These are phyloP conservation scores for Chlamydomonas eustigma DNA, from an alignment of 139 green algal species.

Conservation along the genomic window DNA sequence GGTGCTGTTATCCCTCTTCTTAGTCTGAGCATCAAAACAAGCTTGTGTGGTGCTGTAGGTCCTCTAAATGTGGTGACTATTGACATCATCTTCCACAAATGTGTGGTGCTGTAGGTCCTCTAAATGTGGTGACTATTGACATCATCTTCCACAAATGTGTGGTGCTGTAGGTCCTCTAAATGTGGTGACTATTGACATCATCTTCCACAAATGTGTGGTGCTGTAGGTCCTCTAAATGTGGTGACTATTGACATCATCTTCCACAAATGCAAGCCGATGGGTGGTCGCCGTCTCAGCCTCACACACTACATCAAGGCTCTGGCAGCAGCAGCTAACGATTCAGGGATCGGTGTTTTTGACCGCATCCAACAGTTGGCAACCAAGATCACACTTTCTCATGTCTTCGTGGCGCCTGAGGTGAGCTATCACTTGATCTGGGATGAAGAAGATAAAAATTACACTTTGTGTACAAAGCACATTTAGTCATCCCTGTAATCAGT, in stretches of 20 bases:
- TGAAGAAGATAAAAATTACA: no score
- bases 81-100: not conserved
- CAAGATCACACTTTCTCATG: not conserved
- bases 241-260: conserved; percentile 30
- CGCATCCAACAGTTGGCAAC: not conserved
- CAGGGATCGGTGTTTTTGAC: not conserved
- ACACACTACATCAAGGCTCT: not conserved
- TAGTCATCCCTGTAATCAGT: no score
- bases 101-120: conserved; percentile 11
- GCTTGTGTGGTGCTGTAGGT: no score
- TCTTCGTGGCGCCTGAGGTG: conserved; percentile 2
- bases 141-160: conserved; percentile 37
- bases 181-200: not conserved
- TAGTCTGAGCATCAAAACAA: no score
- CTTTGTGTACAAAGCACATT: no score
- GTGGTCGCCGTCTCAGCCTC: not conserved
- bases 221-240: conserved; percentile 22
- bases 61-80: not conserved
- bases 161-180: not conserved
- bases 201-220: not conserved
- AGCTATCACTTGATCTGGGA: no score
- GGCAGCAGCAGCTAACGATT: not conserved
- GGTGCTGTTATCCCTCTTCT: no score
- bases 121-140: conserved; percentile 26
- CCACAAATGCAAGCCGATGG: conserved; percentile 28